These are phyloP conservation scores for Volvox africanus DNA, from an alignment of 139 green algal species.

Conservation along the genomic window DNA sequence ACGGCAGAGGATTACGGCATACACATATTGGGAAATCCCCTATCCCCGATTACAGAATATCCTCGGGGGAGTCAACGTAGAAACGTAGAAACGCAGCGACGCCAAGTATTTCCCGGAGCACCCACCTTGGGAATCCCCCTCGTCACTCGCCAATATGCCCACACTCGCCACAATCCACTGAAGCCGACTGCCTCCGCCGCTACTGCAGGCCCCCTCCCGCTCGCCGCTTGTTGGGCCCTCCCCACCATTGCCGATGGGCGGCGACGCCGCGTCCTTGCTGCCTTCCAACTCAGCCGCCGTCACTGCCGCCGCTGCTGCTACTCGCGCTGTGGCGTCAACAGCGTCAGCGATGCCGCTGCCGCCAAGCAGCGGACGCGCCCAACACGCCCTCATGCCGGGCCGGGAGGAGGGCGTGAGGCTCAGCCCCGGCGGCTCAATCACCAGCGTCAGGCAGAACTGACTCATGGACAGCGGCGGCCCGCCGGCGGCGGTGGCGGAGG, in stretches of 20 bases:
- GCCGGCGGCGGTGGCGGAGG: not conserved
- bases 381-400: conserved; percentile 56
- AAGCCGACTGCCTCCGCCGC: conserved; percentile 41
- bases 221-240: not conserved
- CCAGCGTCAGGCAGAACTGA: conserved; percentile 77
- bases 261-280: not conserved
- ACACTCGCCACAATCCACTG: conserved; percentile 67
- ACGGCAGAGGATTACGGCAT: too few species aligned
- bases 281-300: not conserved
- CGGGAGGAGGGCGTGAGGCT: conserved; percentile 33
- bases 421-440: conserved; percentile 69
- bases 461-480: conserved; percentile 46
- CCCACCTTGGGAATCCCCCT: not conserved
- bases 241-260: not conserved
- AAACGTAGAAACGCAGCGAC: too few species aligned
- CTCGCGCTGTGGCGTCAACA: not conserved
- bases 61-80: too few species aligned
- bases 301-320: not conserved
- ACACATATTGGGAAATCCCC: too few species aligned
- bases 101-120: too few species aligned
- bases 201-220: not conserved
- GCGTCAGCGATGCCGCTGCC: not conserved
- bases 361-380: conserved; percentile 54
- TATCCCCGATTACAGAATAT: too few species aligned
- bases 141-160: not conserved